phyloP scores from a whole-genome alignment of 2,329 filamentous ascomycete species.

The Aspergillus sp. region DNA sequence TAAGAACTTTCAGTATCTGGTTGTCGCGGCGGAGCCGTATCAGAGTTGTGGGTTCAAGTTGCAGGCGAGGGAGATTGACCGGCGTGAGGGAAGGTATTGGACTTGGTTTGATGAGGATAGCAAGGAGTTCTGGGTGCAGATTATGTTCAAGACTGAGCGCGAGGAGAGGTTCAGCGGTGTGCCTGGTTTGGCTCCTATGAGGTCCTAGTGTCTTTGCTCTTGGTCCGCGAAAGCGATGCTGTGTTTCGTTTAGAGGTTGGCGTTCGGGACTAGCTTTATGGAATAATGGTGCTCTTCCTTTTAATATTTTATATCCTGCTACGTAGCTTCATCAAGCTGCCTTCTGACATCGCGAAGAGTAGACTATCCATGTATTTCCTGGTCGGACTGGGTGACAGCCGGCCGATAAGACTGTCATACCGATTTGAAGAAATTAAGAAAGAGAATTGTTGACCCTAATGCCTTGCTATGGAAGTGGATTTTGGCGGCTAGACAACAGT shows the following conservation, averaged over 20 bases:
- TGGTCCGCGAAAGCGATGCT: constrained; percentile 2
- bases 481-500: too few relatives aligned
- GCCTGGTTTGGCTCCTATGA: constrained; percentile 50
- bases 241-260: constrained; percentile 3
- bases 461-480: too few relatives aligned
- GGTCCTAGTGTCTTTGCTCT: constrained; percentile 8
- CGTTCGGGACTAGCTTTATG: constrained; percentile 10
- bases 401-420: too few relatives aligned
- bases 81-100: constrained; percentile 79
- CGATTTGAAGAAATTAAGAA: too few relatives aligned
- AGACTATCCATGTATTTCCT: too few relatives aligned
- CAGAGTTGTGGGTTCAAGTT: constrained; percentile 97
- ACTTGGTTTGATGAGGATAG: constrained; percentile 91
- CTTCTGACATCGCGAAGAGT: too few relatives aligned
- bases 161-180: constrained; percentile 75
- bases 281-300: neutral
- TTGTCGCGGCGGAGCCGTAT: constrained; percentile 94
- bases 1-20: constrained; percentile 85
- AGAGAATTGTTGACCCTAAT: too few relatives aligned
- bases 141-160: constrained; percentile 97
- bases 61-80: constrained; percentile 84
- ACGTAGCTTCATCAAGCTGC: too few relatives aligned
- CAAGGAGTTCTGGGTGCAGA: constrained; percentile 95
- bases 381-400: too few relatives aligned
- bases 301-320: neutral